Percentiles rank a stretch among this genome's conserved stretches.
phyloP scores from a whole-genome alignment of 441 rosid species.

The Cnidoscolus chayamansa region DNA sequence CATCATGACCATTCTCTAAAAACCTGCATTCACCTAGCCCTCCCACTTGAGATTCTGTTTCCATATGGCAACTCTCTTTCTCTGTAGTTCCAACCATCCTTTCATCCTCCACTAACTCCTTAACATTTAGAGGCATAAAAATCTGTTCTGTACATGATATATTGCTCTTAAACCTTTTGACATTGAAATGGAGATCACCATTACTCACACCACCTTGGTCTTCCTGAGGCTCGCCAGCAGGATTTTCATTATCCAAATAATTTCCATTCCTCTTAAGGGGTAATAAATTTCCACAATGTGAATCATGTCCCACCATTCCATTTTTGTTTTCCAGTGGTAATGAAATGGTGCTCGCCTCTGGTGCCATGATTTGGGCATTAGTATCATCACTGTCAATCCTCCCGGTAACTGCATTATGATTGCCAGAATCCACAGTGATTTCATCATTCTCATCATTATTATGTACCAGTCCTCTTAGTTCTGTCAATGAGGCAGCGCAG shows the following conservation, averaged over 20 bases:
- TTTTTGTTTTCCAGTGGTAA: constrained; percentile 24
- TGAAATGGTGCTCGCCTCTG: constrained; percentile 23
- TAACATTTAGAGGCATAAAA: constrained; percentile 15
- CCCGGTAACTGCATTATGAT: constrained; percentile 10
- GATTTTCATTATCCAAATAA: constrained; percentile 26
- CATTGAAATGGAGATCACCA: constrained; percentile 20
- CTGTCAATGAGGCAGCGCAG: constrained; percentile 33
- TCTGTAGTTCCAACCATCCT: constrained; percentile 9
- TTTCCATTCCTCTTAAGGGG: constrained; percentile 33
- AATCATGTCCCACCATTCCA: constrained; percentile 19
- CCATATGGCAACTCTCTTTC: constrained; percentile 15
- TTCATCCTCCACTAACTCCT: constrained; percentile 16
- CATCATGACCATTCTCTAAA: constrained; percentile 21
- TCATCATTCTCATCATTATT: constrained; percentile 16
- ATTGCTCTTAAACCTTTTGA: constrained; percentile 35
- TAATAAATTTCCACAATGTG: constrained; percentile 8
- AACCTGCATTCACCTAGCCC: constrained; percentile 13
- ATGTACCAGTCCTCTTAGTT: constrained; percentile 33
- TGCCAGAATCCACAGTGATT: constrained; percentile 4
- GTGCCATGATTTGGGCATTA: constrained; percentile 16
- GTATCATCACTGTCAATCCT: constrained; percentile 19
- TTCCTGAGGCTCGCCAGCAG: constrained; percentile 11
- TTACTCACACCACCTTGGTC: constrained; percentile 16
- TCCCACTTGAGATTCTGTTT: constrained; percentile 22
- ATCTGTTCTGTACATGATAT: constrained; percentile 14